Base-by-base conservation (phyloP, 352 stramenopile genomes). In the Synura sp. region DNA sequence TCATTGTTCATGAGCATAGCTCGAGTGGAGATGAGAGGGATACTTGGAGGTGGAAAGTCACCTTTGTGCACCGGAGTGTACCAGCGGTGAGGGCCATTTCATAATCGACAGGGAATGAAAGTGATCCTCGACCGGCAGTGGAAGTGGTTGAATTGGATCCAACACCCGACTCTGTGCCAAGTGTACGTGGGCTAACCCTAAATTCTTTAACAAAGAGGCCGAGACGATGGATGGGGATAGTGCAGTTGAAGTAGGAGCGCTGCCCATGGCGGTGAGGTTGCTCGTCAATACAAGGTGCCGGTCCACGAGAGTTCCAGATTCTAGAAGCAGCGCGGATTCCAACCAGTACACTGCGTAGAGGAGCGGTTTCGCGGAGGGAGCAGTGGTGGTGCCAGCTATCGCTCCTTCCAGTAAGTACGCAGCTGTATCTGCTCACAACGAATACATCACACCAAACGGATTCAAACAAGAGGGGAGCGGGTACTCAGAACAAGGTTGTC, bases 111-210 rank as follows among this genome's bases (percentile, higher is more conserved):
- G 19, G 14, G 17, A 41, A 5, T 69, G 19, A 32, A 69, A 34
- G 31, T 42, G 41, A 42, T 78, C 71, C 3, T 77, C 34, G 7
- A 29, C 25, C 15, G 49, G 42, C 29, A n/a, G 4, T 32, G 73
- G 73, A 1, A 79, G 15, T 1, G 7, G 3, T 34, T 69, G 0
- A 12, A 70, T n/a, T 22, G 7, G 5, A 19, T 1, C 12, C 12
- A 79, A 31, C n/a, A n/a, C 1, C 19, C 19, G 82, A 69, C 42
- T 85, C 19, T 84, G 78, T 2, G 96, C 88, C 19, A 98, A 94
- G 82, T 97, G 89, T 38, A 95, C 90, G 73, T 97, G 96, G 27
- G 88, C 92, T 0, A 98, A 82, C 25, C 92, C 93, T n/a, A 95
- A 80, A 82, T 98, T 97, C 85, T 98, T 98, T 25, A 94, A 83